Evolutionary conservation across 768 basidiomycete species (phyloP).

Genomic region (Xanthoconium stramineum): DNA sequence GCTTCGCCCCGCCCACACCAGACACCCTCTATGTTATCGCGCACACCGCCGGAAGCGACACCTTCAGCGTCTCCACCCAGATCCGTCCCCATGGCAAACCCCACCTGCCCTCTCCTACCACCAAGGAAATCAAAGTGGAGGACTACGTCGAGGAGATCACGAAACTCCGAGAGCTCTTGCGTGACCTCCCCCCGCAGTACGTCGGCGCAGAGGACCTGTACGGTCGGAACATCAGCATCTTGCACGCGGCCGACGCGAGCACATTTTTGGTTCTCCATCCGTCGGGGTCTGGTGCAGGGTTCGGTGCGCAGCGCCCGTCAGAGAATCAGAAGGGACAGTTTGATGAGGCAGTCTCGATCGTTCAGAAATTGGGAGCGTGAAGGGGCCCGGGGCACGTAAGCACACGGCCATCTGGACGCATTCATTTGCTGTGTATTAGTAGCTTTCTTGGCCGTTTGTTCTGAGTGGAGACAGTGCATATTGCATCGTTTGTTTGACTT

Average conservation of each 20-base stretch:
- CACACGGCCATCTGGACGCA: too few species aligned
- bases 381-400: neutral
- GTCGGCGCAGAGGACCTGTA: constrained; percentile 73
- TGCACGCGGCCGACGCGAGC: constrained; percentile 37
- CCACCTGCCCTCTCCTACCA: constrained; percentile 39
- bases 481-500: too few species aligned
- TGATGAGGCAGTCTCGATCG: constrained; percentile 64
- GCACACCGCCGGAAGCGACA: constrained; percentile 30
- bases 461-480: too few species aligned
- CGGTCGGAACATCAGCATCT: constrained; percentile 62
- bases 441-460: neutral
- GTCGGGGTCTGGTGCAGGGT: constrained; percentile 54
- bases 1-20: constrained; percentile 69
- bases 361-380: constrained; percentile 42
- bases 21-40: constrained; percentile 53
- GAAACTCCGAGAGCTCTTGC: constrained; percentile 60
- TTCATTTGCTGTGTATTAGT: too few species aligned
- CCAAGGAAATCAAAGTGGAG: constrained; percentile 43
- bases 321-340: constrained; percentile 67
- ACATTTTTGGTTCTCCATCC: neutral
- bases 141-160: constrained; percentile 5
- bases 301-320: constrained; percentile 46
- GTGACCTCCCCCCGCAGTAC: constrained; percentile 32
- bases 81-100: constrained; percentile 49
- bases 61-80: constrained; percentile 46